phyloP scores from a whole-genome alignment of 2,329 filamentous ascomycete genomes.

The Sordariomycetes sp. region DNA sequence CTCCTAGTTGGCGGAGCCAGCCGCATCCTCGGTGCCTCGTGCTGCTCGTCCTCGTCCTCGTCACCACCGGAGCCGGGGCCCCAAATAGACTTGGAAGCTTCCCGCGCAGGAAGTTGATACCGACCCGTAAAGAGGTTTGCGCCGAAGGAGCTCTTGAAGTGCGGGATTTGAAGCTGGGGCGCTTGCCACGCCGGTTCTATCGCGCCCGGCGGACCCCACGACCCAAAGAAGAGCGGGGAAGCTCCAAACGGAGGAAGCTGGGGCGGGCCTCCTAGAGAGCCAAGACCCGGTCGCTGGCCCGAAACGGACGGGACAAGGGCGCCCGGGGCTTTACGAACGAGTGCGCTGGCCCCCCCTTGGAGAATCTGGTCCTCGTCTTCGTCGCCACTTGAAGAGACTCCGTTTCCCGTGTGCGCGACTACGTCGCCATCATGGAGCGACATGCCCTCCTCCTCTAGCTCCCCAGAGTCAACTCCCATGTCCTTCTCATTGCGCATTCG shows the following conservation, averaged over 20 bases:
- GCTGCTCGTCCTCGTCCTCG: constrained; percentile 11
- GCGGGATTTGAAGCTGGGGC: constrained; percentile 7
- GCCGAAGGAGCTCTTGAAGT: constrained; percentile 8
- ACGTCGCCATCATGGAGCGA: background rate
- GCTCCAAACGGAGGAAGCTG: constrained; percentile 1
- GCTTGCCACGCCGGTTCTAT: constrained; percentile 7
- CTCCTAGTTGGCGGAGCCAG: background rate
- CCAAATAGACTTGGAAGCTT: constrained; percentile 19
- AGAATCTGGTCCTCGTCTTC: constrained; percentile 22
- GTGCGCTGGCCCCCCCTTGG: constrained; percentile 4
- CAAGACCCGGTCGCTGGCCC: background rate
- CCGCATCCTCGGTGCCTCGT: background rate
- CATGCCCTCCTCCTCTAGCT: background rate
- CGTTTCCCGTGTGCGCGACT: background rate
- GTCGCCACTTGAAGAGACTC: constrained; percentile 2
- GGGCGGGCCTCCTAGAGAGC: background rate
- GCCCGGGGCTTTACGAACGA: background rate
- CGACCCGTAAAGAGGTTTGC: constrained; percentile 11
- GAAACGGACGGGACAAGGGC: background rate
- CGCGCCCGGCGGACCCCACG: background rate
- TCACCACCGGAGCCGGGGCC: constrained; percentile 12
- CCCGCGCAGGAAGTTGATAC: constrained; percentile 18
- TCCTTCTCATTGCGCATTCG: constrained; percentile 44
- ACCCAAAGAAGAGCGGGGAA: background rate
- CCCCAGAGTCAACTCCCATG: constrained; percentile 18